phyloP scores from a whole-genome alignment of 345 rosid genomes.

The Isatis tinctoria region DNA sequence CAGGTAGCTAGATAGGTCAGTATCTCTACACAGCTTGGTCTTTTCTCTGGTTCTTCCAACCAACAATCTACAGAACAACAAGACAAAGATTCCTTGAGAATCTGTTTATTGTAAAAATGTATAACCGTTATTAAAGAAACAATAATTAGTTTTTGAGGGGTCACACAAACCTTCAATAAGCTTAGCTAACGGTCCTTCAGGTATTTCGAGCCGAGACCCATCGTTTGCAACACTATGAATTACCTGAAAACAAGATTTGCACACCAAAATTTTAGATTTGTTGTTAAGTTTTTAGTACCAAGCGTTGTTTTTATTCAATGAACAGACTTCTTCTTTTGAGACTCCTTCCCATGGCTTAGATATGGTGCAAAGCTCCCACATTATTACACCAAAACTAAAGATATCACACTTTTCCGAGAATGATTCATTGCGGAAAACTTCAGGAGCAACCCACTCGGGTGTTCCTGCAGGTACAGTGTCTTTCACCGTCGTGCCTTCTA shows the following conservation, averaged over 20 bases:
- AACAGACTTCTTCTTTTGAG: constrained; percentile 55
- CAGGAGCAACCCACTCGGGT: constrained; percentile 96
- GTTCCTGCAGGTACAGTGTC: constrained; percentile 77
- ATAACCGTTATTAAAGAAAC: not conserved
- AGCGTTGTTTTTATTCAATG: not conserved
- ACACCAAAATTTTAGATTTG: not conserved
- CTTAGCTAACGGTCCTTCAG: constrained; percentile 68
- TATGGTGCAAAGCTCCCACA: constrained; percentile 92
- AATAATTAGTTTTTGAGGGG: not conserved
- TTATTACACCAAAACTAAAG: constrained; percentile 90
- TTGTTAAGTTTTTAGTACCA: not conserved
- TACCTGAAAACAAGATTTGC: constrained; percentile 42
- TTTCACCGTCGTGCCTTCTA: constrained; percentile 44
- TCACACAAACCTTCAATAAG: constrained; percentile 35
- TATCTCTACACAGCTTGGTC: constrained; percentile 74
- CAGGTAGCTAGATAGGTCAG: constrained; percentile 60
- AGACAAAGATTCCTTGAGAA: not conserved
- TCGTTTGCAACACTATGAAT: constrained; percentile 67
- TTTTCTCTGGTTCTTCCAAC: constrained; percentile 70
- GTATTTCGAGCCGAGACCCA: constrained; percentile 68
- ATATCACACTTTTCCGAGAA: constrained; percentile 86
- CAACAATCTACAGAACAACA: constrained; percentile 62
- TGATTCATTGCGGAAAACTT: constrained; percentile 68
- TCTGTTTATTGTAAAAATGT: not conserved
- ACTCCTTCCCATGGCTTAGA: constrained; percentile 89